A percentile compares a stretch with the other conserved stretches of the same genome.
Evolutionary conservation across 805 yeast genomes (phyloP).

Genomic region (Suhomyces sp.): DNA sequence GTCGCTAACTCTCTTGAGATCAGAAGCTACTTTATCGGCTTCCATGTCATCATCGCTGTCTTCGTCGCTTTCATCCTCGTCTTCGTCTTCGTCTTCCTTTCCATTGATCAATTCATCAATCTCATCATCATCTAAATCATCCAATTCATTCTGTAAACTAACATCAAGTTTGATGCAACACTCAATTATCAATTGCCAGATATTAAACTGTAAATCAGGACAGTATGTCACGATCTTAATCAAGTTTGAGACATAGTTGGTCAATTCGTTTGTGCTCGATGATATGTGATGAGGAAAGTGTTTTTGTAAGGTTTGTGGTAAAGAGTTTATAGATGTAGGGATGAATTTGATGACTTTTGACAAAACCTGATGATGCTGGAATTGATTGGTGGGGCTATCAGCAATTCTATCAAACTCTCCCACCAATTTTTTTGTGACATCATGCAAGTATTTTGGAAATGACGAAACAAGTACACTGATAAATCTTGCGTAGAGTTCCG

Average conservation of each 20-base stretch:
- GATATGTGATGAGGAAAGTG: conserved; percentile 78
- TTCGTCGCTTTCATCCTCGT: conserved; percentile 18
- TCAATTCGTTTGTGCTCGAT: conserved; percentile 49
- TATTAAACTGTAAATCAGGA: conserved; percentile 65
- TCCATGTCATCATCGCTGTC: conserved; percentile 21
- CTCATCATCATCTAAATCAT: conserved; percentile 70
- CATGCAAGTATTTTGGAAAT: conserved; percentile 86
- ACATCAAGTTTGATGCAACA: conserved; percentile 84
- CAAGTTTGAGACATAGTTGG: conserved; percentile 65
- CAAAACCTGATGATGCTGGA: conserved; percentile 58
- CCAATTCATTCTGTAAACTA: conserved; percentile 84
- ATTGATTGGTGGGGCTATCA: conserved; percentile 15
- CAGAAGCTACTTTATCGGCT: conserved; percentile 24
- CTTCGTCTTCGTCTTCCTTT: conserved; percentile 47
- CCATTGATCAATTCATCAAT: conserved; percentile 52
- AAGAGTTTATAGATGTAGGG: conserved; percentile 73
- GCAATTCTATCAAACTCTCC: conserved; percentile 45
- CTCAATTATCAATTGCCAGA: conserved; percentile 82
- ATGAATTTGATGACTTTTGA: conserved; percentile 63
- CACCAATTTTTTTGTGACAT: conserved; percentile 69
- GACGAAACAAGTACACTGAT: conserved; percentile 76
- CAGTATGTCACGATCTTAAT: conserved; percentile 63
- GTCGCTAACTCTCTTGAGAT: conserved; percentile 30
- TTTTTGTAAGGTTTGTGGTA: conserved; percentile 55
- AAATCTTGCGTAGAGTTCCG: conserved; percentile 64